These are phyloP conservation scores for Trypanosomatidae sp. DNA, from an alignment of 208 protist genomes.

Conservation along the genomic window DNA sequence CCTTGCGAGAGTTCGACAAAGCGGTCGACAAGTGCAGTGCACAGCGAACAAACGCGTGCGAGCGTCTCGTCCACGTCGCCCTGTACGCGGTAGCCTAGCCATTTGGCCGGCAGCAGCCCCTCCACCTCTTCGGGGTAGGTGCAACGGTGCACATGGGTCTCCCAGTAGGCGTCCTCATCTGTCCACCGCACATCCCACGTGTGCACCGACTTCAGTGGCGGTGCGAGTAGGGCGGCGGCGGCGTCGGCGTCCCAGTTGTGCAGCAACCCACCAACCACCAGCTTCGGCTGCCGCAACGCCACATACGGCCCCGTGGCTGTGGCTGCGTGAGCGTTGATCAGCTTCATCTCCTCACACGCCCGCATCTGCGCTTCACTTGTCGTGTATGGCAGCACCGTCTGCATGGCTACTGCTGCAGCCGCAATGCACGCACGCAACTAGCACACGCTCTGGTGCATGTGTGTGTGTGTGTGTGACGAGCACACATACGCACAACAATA, in stretches of 20 bases:
- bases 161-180: slow-evolving; percentile 65
- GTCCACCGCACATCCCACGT: slow-evolving; percentile 78
- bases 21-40: slow-evolving; percentile 75
- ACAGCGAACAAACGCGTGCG: slow-evolving; percentile 79
- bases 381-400: slow-evolving; percentile 77
- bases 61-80: slow-evolving; percentile 78
- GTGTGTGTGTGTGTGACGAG: neutral
- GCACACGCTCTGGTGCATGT: neutral
- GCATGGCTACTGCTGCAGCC: slow-evolving; percentile 15
- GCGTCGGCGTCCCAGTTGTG: slow-evolving; percentile 76
- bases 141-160: slow-evolving; percentile 55
- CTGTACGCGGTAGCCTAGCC: slow-evolving; percentile 76
- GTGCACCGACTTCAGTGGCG: slow-evolving; percentile 31
- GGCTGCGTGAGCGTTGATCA: slow-evolving; percentile 56
- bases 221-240: slow-evolving; percentile 32
- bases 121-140: slow-evolving; percentile 78
- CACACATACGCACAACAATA: neutral
- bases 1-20: slow-evolving; percentile 66
- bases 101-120: slow-evolving; percentile 69
- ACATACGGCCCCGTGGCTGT: slow-evolving; percentile 54
- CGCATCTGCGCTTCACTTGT: slow-evolving; percentile 61
- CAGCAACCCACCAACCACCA: slow-evolving; percentile 57
- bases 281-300: slow-evolving; percentile 30
- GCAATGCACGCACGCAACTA: neutral
- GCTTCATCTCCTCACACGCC: slow-evolving; percentile 62